Conservation (phyloP, 257 asterid genomes). For the Verbascum thapsus region DNA sequence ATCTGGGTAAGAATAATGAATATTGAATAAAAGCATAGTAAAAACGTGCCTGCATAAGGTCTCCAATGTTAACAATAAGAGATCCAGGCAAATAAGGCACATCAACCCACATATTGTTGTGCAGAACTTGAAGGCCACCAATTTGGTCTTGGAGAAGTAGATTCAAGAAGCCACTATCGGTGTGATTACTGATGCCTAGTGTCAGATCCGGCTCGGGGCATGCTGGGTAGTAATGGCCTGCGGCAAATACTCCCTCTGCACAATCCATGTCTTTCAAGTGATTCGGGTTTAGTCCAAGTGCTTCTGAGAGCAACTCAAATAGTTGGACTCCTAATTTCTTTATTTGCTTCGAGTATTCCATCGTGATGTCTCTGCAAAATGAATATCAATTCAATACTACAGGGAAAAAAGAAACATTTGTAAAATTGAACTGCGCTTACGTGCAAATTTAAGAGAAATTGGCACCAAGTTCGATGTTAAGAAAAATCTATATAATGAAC, state of each 20-base stretch:
- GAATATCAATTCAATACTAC: not conserved
- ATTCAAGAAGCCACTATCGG: slow-evolving; percentile 44
- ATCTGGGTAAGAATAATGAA: too few relatives aligned
- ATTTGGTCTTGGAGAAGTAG: slow-evolving; percentile 47
- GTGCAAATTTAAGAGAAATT: too few relatives aligned
- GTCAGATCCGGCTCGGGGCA: slow-evolving; percentile 59
- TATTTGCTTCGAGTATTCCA: slow-evolving; percentile 40
- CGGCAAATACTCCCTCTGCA: slow-evolving; percentile 28
- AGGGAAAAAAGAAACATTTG: not conserved
- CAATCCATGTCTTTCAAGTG: slow-evolving; percentile 47
- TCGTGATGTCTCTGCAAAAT: slow-evolving; percentile 32
- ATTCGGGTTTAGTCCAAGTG: slow-evolving; percentile 38
- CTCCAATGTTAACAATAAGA: too few relatives aligned
- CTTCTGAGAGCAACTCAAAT: slow-evolving; percentile 44
- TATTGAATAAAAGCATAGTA: too few relatives aligned
- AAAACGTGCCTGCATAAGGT: too few relatives aligned
- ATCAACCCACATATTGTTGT: too few relatives aligned
- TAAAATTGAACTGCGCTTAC: too few relatives aligned
- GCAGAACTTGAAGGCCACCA: slow-evolving; percentile 65
- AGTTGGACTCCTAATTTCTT: slow-evolving; percentile 36
- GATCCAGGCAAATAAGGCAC: too few relatives aligned
- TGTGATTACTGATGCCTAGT: slow-evolving; percentile 34
- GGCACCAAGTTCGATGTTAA: too few relatives aligned
- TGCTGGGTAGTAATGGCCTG: slow-evolving; percentile 49
- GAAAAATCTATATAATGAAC: too few relatives aligned